Conservation (phyloP, 768 basidiomycete species). For the Coprinopsis strossmayeri region DNA sequence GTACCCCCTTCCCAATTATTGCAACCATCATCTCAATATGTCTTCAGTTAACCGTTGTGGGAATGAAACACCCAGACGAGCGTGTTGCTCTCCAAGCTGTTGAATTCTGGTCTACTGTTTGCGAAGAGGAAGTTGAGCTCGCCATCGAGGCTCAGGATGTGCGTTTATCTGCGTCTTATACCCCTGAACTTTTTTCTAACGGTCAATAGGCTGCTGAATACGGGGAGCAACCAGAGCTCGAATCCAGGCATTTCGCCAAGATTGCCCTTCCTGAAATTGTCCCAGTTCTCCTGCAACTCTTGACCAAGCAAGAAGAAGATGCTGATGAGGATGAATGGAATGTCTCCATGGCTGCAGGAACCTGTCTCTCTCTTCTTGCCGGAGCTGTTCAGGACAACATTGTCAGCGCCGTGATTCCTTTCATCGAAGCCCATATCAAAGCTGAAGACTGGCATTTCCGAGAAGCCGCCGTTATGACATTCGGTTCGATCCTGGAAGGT, state of each 20-base stretch:
- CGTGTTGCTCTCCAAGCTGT: slow-evolving; percentile 92
- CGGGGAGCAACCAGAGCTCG: slow-evolving; percentile 77
- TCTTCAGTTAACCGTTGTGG: slow-evolving; percentile 86
- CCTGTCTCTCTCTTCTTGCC: slow-evolving; percentile 83
- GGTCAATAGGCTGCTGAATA: slow-evolving; percentile 75
- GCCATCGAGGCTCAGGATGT: slow-evolving; percentile 90
- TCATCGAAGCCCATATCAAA: slow-evolving; percentile 96
- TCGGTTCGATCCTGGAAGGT: slow-evolving; percentile 95
- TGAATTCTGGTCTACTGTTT: slow-evolving; percentile 99
- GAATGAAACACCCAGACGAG: slow-evolving; percentile 93
- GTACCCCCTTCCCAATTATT: slow-evolving; percentile 28
- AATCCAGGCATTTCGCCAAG: slow-evolving; percentile 90
- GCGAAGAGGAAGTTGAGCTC: slow-evolving; percentile 93
- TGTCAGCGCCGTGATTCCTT: slow-evolving; percentile 91
- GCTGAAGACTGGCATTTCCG: slow-evolving; percentile 89
- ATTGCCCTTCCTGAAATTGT: slow-evolving; percentile 92
- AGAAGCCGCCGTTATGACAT: slow-evolving; percentile 97
- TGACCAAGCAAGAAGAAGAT: slow-evolving; percentile 93
- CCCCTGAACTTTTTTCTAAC: slow-evolving; percentile 9
- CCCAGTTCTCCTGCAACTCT: slow-evolving; percentile 82
- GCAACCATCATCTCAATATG: slow-evolving; percentile 10
- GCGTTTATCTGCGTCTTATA: slow-evolving; percentile 13
- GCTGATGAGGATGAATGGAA: slow-evolving; percentile 99
- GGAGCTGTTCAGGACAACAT: slow-evolving; percentile 87
- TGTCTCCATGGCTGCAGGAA: slow-evolving; percentile 93